Base-by-base conservation (phyloP, 2,329 filamentous ascomycete species). In the Fusarium sp. region DNA sequence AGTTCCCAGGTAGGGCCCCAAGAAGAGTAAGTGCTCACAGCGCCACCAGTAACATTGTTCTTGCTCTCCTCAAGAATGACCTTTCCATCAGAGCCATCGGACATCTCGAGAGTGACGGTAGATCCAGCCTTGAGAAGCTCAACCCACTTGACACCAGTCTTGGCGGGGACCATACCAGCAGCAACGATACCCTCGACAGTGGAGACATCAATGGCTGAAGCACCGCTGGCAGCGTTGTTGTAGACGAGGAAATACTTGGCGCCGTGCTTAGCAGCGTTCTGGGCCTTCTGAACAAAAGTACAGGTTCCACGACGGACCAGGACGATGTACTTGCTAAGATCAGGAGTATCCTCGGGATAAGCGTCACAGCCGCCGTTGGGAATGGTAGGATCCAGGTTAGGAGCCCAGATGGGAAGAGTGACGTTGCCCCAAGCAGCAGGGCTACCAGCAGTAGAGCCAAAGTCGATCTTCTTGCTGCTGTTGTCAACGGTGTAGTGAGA, bases 1-100 rank as follows among this genome's bases (percentile, higher is more conserved):
- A 88, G 81, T 73, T 91, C 88, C 77, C 84, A 90, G 18, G 85
- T 89, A 5, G 89, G 89, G 14, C 89, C 89, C 89, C 89, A 91
- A 27, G 85, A 86, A 54, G 86, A 88, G 77, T 81, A 90, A 11
- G 79, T 80, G 74, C 85, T 89, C 29, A 87, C 75, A 57, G 84
- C 86, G 6, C 89, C 89, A 4, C 86, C 87, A 2, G 84, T 86
- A 4, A 74, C 60, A 6, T 76, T 78, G 79, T 89, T 88, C 57
- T 77, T 45, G 49, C 73, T 66, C 52, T 79, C 71, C 35, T 74
- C 69, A n/a, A 86, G 72, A 27, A 80, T 77, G 56, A 77, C 74
- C 35, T 78, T 31, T 15, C 66, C 56, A 6, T 58, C 51, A 65
- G 66, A 70, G 27, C 83, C 80, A 15, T 82, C 81, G 1, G 79